Percentiles rank a stretch among this genome's conserved stretches.
These are phyloP conservation scores for Plantago lanceolata DNA, from an alignment of 305 asterid species.

Conservation along the genomic window DNA sequence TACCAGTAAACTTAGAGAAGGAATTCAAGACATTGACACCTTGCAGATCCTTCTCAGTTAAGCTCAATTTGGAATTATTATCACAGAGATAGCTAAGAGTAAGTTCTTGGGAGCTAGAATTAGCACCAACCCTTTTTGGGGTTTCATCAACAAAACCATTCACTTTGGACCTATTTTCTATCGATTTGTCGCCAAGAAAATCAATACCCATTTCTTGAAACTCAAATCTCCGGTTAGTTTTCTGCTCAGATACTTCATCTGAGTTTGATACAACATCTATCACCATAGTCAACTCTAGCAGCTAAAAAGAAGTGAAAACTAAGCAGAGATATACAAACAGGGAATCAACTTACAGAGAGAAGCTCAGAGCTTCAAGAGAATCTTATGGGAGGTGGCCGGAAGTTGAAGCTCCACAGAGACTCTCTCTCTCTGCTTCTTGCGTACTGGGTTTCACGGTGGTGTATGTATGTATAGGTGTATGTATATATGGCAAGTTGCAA, in stretches of 20 bases:
- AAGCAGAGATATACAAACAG: conserved; percentile 14
- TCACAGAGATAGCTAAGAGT: conserved; percentile 88
- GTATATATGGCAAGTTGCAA: conserved; percentile 40
- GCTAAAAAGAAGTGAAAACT: conserved; percentile 4
- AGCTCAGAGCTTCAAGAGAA: conserved; percentile 20
- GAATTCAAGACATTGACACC: conserved; percentile 48
- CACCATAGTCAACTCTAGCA: conserved; percentile 39
- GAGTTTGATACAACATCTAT: conserved; percentile 46
- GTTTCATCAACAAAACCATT: conserved; percentile 44
- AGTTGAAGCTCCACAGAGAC: background rate
- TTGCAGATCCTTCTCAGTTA: conserved; percentile 37
- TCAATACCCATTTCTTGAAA: conserved; percentile 47
- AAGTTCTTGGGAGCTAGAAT: conserved; percentile 62
- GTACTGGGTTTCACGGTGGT: conserved; percentile 8
- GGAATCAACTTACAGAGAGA: conserved; percentile 30
- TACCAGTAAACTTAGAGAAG: conserved; percentile 44
- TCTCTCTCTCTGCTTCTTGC: conserved; percentile 13
- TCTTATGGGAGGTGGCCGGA: too few relatives aligned
- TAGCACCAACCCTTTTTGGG: conserved; percentile 39
- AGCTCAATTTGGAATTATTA: conserved; percentile 54
- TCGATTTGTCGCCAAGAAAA: conserved; percentile 47
- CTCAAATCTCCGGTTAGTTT: conserved; percentile 41
- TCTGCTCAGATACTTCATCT: conserved; percentile 40
- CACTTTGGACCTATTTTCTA: conserved; percentile 30
- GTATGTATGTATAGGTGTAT: conserved; percentile 14